Conservation (phyloP, 2,329 filamentous ascomycete species). For the Didymosphaeria variabile region DNA sequence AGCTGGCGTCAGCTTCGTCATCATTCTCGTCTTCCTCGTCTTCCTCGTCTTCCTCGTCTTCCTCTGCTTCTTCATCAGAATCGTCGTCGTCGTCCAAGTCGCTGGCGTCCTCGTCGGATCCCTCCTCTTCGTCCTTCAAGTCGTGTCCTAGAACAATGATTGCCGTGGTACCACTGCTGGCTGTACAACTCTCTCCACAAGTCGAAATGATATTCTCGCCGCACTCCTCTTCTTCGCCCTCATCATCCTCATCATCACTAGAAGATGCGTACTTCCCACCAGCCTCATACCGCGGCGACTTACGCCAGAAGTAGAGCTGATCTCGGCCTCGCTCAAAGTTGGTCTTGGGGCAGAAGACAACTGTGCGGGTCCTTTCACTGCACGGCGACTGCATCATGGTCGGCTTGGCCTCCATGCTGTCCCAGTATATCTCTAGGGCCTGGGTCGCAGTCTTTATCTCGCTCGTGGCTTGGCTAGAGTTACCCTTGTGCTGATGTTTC, state of each 20-base stretch:
- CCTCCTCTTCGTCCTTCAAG: not conserved
- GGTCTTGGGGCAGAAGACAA: slow-evolving; percentile 34
- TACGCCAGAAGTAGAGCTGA: slow-evolving; percentile 35
- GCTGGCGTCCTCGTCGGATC: not conserved
- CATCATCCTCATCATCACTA: not conserved
- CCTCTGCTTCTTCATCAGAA: not conserved
- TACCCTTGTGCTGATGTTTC: slow-evolving; percentile 13
- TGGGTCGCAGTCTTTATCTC: slow-evolving; percentile 35
- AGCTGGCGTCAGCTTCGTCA: not conserved
- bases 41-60: slow-evolving; percentile 4
- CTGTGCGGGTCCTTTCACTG: slow-evolving; percentile 18
- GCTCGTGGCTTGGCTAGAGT: slow-evolving; percentile 11
- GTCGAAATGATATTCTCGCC: not conserved
- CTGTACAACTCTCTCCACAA: not conserved
- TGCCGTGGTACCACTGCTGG: not conserved
- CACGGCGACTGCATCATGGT: not conserved
- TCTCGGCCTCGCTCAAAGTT: slow-evolving; percentile 33
- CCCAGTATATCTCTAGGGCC: slow-evolving; percentile 39
- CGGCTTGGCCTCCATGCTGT: slow-evolving; percentile 21
- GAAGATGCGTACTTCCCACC: slow-evolving; percentile 34
- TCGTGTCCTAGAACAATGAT: not conserved
- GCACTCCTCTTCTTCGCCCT: not conserved
- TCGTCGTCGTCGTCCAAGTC: slow-evolving; percentile 3
- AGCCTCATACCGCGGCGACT: slow-evolving; percentile 40
- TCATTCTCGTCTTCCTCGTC: slow-evolving; percentile 7